Evolutionary conservation across 2,329 filamentous ascomycete species (phyloP), one percentile per base, ranked within the genome.

Genomic region (Verticillium alfalfae): DNA sequence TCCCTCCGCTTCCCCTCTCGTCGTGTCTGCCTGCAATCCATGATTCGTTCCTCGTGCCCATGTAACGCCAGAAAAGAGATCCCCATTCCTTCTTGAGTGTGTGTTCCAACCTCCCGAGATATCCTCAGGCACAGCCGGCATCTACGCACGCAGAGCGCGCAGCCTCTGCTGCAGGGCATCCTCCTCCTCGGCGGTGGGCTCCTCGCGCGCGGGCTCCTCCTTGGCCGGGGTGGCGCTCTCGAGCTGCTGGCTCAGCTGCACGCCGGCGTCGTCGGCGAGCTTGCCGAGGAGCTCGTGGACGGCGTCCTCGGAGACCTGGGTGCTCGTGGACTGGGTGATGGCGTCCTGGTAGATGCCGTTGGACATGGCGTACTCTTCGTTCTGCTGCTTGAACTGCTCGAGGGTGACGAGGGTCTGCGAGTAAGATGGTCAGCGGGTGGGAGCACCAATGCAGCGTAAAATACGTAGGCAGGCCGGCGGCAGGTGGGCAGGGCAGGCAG

Each of bases 201-300:
- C 89, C 0, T 84, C 79, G 15, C 84, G 78, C 16, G 74, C 76
- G 8, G 88, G 84, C 56, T 88, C 87, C 34, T 81, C 81, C 69
- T 81, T 83, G 66, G 81, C 81, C 26, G 84, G 80, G 49, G 80
- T 82, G 2, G 83, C 82, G 62, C 79, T 73, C 69, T 78, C 83
- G 65, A 96, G 87, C 76, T 95, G 91, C 72, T 89, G 84, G 67
- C 87, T 87, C 64, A 96, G 80, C 75, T 95, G 90, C 59, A 97
- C 85, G 60, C 93, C 93, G 10, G 91, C 92, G 74, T 96, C 92
- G 73, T 96, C 93, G 65, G 92, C 92, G 54, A 95, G 86, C 77
- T 96, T 90, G 66, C 86, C 89, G 76, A 96, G 89, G 65, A 96
- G 78, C 67, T 92, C 88, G 74, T 96, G 92, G 2, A 96, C 92